Evolutionary conservation across 1,284 basidiomycete genomes (phyloP).

Genomic region (Ustilago crameri): DNA sequence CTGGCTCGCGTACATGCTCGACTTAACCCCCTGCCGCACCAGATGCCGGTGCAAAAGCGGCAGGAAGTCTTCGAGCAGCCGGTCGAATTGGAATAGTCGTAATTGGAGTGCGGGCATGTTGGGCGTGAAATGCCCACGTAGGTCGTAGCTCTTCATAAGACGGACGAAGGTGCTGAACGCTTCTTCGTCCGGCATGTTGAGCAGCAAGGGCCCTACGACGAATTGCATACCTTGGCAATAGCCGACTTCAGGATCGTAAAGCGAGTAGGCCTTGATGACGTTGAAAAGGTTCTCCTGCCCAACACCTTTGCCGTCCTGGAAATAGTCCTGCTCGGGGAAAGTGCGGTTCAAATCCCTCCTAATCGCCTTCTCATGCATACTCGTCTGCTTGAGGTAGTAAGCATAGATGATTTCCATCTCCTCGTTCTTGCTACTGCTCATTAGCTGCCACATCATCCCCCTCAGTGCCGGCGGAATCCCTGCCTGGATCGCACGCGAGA

Average conservation of each 20-base stretch:
- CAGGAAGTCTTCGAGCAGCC: slow-evolving; percentile 88
- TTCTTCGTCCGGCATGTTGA: slow-evolving; percentile 78
- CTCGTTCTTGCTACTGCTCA: slow-evolving; percentile 87
- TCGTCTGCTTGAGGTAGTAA: slow-evolving; percentile 81
- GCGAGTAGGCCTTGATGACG: slow-evolving; percentile 94
- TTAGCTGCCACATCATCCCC: slow-evolving; percentile 98
- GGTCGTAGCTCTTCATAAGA: slow-evolving; percentile 95
- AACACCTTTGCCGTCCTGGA: slow-evolving; percentile 83
- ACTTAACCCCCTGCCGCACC: slow-evolving; percentile 88
- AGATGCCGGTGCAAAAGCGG: slow-evolving; percentile 92
- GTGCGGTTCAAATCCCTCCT: slow-evolving; percentile 87
- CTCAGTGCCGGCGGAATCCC: slow-evolving; percentile 87
- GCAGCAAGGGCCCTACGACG: slow-evolving; percentile 88
- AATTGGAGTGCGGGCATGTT: slow-evolving; percentile 98
- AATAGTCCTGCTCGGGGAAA: slow-evolving; percentile 97
- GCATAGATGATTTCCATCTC: slow-evolving; percentile 88
- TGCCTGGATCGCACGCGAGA: slow-evolving; percentile 88
- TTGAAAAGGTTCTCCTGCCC: slow-evolving; percentile 97
- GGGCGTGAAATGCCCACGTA: slow-evolving; percentile 93
- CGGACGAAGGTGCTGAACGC: slow-evolving; percentile 95
- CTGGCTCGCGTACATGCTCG: slow-evolving; percentile 88
- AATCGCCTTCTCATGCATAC: slow-evolving; percentile 92
- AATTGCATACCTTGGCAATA: slow-evolving; percentile 93
- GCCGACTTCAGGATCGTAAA: slow-evolving; percentile 94
- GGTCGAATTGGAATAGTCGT: slow-evolving; percentile 89